phyloP scores from a whole-genome alignment of 106 monocot genomes.

The Dendrobium officinale region DNA sequence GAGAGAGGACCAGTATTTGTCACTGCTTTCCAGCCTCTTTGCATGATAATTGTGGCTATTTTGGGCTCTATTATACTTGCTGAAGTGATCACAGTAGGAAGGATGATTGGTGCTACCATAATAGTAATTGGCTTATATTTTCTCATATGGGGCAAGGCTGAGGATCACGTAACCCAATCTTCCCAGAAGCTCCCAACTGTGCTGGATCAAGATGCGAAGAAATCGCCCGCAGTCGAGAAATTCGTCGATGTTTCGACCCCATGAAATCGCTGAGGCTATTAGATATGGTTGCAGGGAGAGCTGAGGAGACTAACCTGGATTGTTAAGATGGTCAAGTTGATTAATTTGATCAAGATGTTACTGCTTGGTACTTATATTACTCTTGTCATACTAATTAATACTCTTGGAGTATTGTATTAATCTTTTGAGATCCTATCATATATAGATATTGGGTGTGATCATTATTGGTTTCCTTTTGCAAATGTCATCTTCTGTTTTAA shows the following conservation, averaged over 20 bases:
- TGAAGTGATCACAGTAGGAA: constrained; percentile 12
- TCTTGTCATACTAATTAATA: not conserved
- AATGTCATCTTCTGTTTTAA: too few species aligned
- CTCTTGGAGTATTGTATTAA: not conserved
- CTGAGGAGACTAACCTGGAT: not conserved
- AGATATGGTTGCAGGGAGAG: not conserved
- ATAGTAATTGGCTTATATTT: constrained; percentile 18
- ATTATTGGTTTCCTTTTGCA: not conserved
- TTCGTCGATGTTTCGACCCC: not conserved
- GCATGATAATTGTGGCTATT: constrained; percentile 16
- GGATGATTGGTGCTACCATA: constrained; percentile 12
- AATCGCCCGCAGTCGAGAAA: not conserved
- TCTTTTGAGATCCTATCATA: not conserved
- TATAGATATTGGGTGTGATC: not conserved
- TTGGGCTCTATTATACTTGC: constrained; percentile 15
- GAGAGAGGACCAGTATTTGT: constrained; percentile 21
- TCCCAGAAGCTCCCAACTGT: not conserved
- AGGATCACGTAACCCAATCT: not conserved
- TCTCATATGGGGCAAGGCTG: constrained; percentile 17
- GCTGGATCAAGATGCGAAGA: not conserved
- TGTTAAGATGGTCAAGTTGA: not conserved
- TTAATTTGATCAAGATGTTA: not conserved
- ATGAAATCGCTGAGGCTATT: not conserved
- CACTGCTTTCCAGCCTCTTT: constrained; percentile 22
- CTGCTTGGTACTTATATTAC: not conserved